phyloP scores from a whole-genome alignment of 2,329 filamentous ascomycete genomes.

The Sphaerulina musiva region DNA sequence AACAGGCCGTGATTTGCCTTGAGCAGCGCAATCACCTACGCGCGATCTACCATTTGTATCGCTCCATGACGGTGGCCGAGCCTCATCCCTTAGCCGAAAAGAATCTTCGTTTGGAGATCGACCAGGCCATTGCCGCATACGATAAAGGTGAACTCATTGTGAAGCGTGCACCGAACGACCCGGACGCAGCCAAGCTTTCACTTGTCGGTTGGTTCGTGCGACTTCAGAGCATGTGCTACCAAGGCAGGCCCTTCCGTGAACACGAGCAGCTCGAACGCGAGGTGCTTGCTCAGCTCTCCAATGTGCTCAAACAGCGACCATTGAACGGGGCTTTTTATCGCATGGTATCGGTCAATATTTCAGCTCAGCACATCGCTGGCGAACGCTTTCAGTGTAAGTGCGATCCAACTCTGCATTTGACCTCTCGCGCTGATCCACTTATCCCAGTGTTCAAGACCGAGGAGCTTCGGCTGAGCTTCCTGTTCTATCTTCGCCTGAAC shows the following conservation, averaged over 20 bases:
- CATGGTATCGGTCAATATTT: conserved; percentile 78
- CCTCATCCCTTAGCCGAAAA: conserved; percentile 67
- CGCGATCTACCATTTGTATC: conserved; percentile 83
- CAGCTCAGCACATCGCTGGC: conserved; percentile 68
- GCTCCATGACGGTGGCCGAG: conserved; percentile 65
- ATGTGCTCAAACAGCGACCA: conserved; percentile 63
- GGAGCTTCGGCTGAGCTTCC: conserved; percentile 37
- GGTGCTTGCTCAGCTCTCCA: conserved; percentile 69
- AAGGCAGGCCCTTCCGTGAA: conserved; percentile 65
- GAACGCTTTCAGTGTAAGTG: conserved; percentile 52
- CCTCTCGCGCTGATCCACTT: background rate
- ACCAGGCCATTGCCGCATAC: conserved; percentile 55
- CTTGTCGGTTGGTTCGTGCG: conserved; percentile 77
- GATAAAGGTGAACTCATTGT: conserved; percentile 48
- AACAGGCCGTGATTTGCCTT: conserved; percentile 78
- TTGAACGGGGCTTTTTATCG: conserved; percentile 64
- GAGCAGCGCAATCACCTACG: conserved; percentile 73
- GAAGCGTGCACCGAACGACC: conserved; percentile 36
- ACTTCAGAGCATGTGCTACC: conserved; percentile 78
- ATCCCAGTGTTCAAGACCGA: conserved; percentile 11
- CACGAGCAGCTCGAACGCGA: conserved; percentile 80
- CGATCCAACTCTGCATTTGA: background rate
- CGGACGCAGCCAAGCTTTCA: conserved; percentile 54
- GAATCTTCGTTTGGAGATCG: conserved; percentile 77
- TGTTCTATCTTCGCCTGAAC: conserved; percentile 70